Percentiles rank a stretch among this genome's conserved stretches.
These are phyloP conservation scores for Sarocladium kiliense DNA, from an alignment of 2,329 filamentous ascomycete species.

Conservation along the genomic window DNA sequence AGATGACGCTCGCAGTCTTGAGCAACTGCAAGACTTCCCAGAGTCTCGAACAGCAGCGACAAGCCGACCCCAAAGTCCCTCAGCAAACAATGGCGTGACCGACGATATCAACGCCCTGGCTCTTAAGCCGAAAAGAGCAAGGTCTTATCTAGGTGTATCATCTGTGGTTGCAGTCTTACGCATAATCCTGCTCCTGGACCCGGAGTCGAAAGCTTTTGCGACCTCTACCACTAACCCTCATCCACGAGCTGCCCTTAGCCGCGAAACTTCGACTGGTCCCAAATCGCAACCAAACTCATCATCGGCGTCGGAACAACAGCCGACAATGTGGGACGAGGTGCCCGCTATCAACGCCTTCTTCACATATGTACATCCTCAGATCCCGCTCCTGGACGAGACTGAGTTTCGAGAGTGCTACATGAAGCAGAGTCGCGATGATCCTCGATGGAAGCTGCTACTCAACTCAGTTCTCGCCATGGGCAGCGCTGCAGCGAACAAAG, in stretches of 20 bases:
- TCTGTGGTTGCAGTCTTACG: neutral
- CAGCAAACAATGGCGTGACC: neutral
- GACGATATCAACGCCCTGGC: slow-evolving; percentile 6
- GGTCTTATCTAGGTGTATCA: neutral
- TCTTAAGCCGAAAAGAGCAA: neutral
- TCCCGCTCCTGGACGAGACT: neutral
- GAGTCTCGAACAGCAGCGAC: neutral
- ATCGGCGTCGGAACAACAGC: neutral
- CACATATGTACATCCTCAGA: slow-evolving; percentile 3
- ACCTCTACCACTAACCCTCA: neutral
- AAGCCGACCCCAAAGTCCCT: neutral
- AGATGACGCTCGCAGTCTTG: neutral
- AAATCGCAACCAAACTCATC: neutral
- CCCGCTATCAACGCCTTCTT: slow-evolving; percentile 6
- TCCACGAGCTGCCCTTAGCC: neutral
- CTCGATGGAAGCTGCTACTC: slow-evolving; percentile 8
- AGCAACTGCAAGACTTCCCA: slow-evolving; percentile 5
- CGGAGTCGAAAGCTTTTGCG: slow-evolving; percentile 1
- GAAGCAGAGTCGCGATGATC: slow-evolving; percentile 1
- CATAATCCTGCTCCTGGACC: neutral
- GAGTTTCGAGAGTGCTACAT: slow-evolving; percentile 4
- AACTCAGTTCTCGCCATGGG: slow-evolving; percentile 10
- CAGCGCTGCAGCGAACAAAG: slow-evolving; percentile 8
- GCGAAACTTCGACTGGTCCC: neutral
- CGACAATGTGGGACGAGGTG: slow-evolving; percentile 3